A percentile compares a stretch with the other conserved stretches of the same genome.
These are phyloP conservation scores for Trichosporon sp. DNA, from an alignment of 1,284 basidiomycete species.

Conservation along the genomic window DNA sequence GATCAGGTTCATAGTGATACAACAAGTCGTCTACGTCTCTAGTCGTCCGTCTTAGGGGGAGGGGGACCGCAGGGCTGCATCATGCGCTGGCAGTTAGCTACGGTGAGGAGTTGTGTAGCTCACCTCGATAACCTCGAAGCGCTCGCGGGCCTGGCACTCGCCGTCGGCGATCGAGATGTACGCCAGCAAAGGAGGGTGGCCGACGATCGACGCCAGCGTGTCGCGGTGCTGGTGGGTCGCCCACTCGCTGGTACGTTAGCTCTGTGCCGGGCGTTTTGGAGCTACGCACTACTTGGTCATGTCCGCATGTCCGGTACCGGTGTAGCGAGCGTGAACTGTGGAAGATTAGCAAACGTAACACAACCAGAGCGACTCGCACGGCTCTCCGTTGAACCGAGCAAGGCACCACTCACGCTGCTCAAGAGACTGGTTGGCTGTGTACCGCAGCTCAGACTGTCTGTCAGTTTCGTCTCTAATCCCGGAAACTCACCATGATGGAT, in stretches of 20 bases:
- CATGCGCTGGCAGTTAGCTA: constrained; percentile 70
- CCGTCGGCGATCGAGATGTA: constrained; percentile 93
- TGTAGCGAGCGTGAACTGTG: constrained; percentile 91
- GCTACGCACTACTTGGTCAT: constrained; percentile 81
- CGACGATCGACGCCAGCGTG: constrained; percentile 86
- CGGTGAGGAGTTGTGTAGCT: constrained; percentile 38
- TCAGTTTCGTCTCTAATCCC: not conserved
- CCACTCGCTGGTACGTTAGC: constrained; percentile 74
- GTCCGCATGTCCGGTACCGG: constrained; percentile 92
- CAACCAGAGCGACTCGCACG: not conserved
- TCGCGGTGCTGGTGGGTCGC: constrained; percentile 95
- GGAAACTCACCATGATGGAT: constrained; percentile 22
- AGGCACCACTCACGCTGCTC: constrained; percentile 73
- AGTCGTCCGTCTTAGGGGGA: constrained; percentile 85
- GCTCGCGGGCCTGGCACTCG: constrained; percentile 82
- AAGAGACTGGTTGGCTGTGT: constrained; percentile 90
- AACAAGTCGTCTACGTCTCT: constrained; percentile 31
- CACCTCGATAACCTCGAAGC: constrained; percentile 95
- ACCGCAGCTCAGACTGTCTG: constrained; percentile 73
- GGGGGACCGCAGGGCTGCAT: constrained; percentile 97
- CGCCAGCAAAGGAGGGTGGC: constrained; percentile 81
- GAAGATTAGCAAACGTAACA: constrained; percentile 24
- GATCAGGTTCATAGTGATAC: constrained; percentile 20
- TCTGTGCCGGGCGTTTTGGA: not conserved
- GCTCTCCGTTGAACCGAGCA: not conserved